These are phyloP conservation scores for Yamadazyma triangularis DNA, from an alignment of 1,139 yeast genomes.

Conservation along the genomic window DNA sequence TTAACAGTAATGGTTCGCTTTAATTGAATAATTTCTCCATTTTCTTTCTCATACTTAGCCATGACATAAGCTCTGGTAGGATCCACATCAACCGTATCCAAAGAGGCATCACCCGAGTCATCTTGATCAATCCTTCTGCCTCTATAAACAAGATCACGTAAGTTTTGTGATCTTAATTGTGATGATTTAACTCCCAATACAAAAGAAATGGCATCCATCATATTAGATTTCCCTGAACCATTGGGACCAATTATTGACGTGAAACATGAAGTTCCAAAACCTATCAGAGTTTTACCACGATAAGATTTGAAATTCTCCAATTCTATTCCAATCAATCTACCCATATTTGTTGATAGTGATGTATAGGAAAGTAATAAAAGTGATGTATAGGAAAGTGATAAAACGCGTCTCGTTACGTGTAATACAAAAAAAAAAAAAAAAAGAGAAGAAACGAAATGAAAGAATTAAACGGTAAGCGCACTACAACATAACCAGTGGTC, in stretches of 20 bases:
- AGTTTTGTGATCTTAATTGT: constrained; percentile 70
- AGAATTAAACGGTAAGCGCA: too few relatives aligned
- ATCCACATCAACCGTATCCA: constrained; percentile 19
- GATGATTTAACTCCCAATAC: constrained; percentile 82
- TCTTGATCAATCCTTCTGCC: constrained; percentile 39
- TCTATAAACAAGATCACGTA: constrained; percentile 77
- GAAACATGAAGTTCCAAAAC: constrained; percentile 78
- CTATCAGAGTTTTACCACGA: constrained; percentile 68
- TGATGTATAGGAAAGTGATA: too few relatives aligned
- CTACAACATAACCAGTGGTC: too few relatives aligned
- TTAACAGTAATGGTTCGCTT: constrained; percentile 50
- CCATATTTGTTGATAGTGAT: constrained; percentile 52
- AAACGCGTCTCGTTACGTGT: too few relatives aligned
- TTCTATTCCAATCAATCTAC: constrained; percentile 70
- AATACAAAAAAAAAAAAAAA: too few relatives aligned
- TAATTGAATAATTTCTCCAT: constrained; percentile 48
- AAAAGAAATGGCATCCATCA: constrained; percentile 98
- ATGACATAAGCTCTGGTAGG: constrained; percentile 74
- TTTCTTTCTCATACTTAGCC: constrained; percentile 66
- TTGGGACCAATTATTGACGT: constrained; percentile 96
- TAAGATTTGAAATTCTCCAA: constrained; percentile 88
- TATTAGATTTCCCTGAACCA: constrained; percentile 95
- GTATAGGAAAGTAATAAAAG: too few relatives aligned
- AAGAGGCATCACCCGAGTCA: constrained; percentile 7
- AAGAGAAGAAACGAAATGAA: too few relatives aligned